A percentile compares a stretch with the other conserved stretches of the same genome.
These are phyloP conservation scores for Botrytis aclada DNA, from an alignment of 2,329 filamentous ascomycete species.

Conservation along the genomic window DNA sequence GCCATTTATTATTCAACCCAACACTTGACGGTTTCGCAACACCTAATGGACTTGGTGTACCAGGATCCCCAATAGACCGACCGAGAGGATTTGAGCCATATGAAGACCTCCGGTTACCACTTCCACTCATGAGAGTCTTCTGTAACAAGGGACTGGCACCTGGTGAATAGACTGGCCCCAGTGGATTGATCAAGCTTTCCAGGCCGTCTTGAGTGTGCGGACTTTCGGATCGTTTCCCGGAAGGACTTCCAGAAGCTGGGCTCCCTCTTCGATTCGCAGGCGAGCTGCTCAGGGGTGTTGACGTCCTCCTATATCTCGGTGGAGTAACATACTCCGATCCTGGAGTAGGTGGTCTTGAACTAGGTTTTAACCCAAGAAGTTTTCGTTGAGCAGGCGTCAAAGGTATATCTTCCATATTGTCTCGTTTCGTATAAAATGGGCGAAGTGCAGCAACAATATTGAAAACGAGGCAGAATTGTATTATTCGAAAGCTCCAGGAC, in stretches of 20 bases:
- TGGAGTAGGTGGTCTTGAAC: slow-evolving; percentile 60
- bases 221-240: slow-evolving; percentile 9
- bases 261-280: slow-evolving; percentile 57
- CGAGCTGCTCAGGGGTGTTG: slow-evolving; percentile 56
- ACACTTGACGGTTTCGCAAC: slow-evolving; percentile 68
- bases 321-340: slow-evolving; percentile 77
- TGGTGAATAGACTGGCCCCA: slow-evolving; percentile 51
- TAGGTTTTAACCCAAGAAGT: slow-evolving; percentile 76
- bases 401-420: slow-evolving; percentile 83
- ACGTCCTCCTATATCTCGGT: slow-evolving; percentile 78
- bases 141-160: slow-evolving; percentile 60
- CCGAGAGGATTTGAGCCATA: slow-evolving; percentile 58
- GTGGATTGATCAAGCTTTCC: slow-evolving; percentile 22
- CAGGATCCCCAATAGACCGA: slow-evolving; percentile 43
- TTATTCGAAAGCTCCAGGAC: slow-evolving; percentile 41
- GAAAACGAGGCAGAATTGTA: slow-evolving; percentile 58
- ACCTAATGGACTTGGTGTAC: slow-evolving; percentile 64
- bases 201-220: not conserved
- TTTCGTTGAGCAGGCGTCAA: slow-evolving; percentile 85
- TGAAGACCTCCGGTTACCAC: slow-evolving; percentile 57
- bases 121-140: slow-evolving; percentile 56
- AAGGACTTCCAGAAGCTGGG: slow-evolving; percentile 40
- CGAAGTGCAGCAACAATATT: slow-evolving; percentile 70
- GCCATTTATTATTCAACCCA: slow-evolving; percentile 86
- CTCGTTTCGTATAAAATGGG: slow-evolving; percentile 68